Conservation (phyloP, 768 basidiomycete species). For the Leccinum truebloodii region DNA sequence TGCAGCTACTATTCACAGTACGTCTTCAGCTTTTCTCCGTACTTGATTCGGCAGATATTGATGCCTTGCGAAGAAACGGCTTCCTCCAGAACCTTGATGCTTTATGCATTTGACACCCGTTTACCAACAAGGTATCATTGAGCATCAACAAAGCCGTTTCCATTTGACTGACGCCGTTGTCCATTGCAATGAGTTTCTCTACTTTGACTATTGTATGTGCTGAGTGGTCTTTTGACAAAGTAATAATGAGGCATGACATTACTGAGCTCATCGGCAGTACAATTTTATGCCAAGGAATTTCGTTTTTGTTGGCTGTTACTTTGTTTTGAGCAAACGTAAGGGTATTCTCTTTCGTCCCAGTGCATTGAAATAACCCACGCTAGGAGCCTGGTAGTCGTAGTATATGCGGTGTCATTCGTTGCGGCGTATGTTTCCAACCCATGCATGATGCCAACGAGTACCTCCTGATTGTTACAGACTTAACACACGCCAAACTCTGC, state of each 20-base stretch:
- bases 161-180: not conserved
- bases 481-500: conserved; percentile 57
- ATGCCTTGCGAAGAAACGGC: no score
- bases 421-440: conserved; percentile 49
- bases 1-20: no score
- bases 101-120: no score
- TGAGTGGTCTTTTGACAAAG: no score
- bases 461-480: conserved; percentile 40
- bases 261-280: conserved; percentile 41
- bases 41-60: no score
- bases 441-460: not conserved
- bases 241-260: no score
- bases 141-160: no score
- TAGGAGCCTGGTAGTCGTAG: conserved; percentile 28
- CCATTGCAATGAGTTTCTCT: conserved; percentile 37
- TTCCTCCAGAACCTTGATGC: no score
- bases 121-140: no score
- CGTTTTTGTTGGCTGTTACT: conserved; percentile 61
- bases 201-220: conserved; percentile 56
- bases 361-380: conserved; percentile 4
- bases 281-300: conserved; percentile 43
- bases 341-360: not conserved
- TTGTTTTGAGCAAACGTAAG: conserved; percentile 66
- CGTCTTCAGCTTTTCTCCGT: no score
- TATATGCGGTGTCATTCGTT: conserved; percentile 63